Base-by-base conservation (phyloP, 106 monocot species). In the Posidonia australis region DNA sequence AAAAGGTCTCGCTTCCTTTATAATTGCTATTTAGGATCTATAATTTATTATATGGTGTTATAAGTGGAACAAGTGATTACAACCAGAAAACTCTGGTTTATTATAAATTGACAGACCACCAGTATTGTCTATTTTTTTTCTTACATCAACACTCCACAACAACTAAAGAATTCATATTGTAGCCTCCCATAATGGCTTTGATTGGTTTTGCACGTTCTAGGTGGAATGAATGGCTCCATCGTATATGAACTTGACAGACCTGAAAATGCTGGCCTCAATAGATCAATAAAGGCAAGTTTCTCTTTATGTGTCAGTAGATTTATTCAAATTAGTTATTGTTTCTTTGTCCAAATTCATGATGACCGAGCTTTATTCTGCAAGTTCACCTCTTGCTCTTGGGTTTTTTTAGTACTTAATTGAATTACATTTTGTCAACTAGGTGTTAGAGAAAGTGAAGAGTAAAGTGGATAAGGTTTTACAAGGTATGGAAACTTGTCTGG, bases 141-240 rank as follows among this genome's bases (percentile, higher is more conserved):
- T 7, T 36, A n/a, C n/a, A 4, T 36, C 36, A 19, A 62, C 14
- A 44, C 24, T 21, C 21, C 0, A 44, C n/a, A 62, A 20, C 32
- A 62, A 45, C 26, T 24, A 0, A 16, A 52, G 17, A 12, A 51
- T 18, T 10, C 53, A 21, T 30, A 14, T 30, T 66, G 14, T 31
- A 18, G 31, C n/a, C 14, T 45, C n/a, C 9, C 9, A 45, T 44
- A 45, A 46, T 45, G 9, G 20, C 14, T 9, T 45, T 44, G 9
- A 12, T 23, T 31, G 5, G 5, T 36, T 20, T 58, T 56, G 26
- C 59, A 52, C 72, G 68, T 76, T 70, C 28, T 78, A 96, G 94
- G 94, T 74, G 94, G 94, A 16, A 96, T 96, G 94, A 96, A 96
- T 77, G 94, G 94, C 26, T 96, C 94, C 56, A 84, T 96, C 68